These are phyloP conservation scores for Penicillium robsamsonii DNA, from an alignment of 495 filamentous ascomycete species.

Conservation along the genomic window DNA sequence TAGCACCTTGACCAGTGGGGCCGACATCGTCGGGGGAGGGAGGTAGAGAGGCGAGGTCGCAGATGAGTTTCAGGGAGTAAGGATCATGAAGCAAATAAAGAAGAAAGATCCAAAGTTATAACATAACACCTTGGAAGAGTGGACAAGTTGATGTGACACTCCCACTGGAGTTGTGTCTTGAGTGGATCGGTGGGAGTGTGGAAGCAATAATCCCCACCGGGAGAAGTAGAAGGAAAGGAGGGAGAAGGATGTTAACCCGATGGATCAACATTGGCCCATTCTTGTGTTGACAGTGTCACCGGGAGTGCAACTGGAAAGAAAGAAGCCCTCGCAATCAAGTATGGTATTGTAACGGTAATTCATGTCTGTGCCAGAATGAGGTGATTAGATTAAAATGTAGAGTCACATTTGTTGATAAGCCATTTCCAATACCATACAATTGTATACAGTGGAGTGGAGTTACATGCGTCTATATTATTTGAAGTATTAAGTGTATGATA, in stretches of 20 bases:
- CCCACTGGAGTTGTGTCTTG: slow-evolving; percentile 27
- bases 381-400: too few relatives aligned
- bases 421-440: not conserved
- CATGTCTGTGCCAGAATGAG: not conserved
- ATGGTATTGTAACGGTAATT: slow-evolving; percentile 21
- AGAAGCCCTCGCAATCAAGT: slow-evolving; percentile 30
- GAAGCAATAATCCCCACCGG: slow-evolving; percentile 16
- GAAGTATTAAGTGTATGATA: not conserved
- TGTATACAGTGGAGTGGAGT: not conserved
- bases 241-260: slow-evolving; percentile 10
- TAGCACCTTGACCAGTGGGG: slow-evolving; percentile 45
- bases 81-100: slow-evolving; percentile 18
- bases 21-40: slow-evolving; percentile 34
- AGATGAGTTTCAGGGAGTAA: not conserved
- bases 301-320: slow-evolving; percentile 22
- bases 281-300: slow-evolving; percentile 27
- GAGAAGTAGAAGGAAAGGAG: not conserved
- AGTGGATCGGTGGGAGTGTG: slow-evolving; percentile 31
- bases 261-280: slow-evolving; percentile 46
- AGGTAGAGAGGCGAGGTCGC: slow-evolving; percentile 3
- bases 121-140: slow-evolving; percentile 10
- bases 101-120: slow-evolving; percentile 21
- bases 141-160: slow-evolving; percentile 25
- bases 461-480: not conserved
- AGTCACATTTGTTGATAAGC: not conserved